These are phyloP conservation scores for Wickerhamiella azyma DNA, from an alignment of 805 yeast species.

Conservation along the genomic window DNA sequence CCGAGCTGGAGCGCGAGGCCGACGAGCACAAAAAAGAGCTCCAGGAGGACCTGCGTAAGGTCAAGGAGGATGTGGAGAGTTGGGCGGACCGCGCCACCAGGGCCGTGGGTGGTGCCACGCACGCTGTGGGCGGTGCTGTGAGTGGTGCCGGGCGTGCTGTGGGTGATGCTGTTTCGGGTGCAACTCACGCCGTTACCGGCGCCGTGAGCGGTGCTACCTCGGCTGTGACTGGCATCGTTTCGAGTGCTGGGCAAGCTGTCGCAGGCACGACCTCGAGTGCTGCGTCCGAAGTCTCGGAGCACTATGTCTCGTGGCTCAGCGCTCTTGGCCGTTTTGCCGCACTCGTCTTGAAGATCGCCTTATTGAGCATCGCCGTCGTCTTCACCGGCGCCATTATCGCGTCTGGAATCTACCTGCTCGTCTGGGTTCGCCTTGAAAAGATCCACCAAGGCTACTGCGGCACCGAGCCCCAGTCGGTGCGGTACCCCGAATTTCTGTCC, in stretches of 20 bases:
- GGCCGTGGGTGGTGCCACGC: no score
- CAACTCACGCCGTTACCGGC: no score
- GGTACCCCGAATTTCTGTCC: constrained; percentile 11
- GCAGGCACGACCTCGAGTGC: not conserved
- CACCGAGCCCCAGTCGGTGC: constrained; percentile 3
- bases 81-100: not conserved
- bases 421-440: constrained; percentile 5
- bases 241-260: no score
- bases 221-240: no score
- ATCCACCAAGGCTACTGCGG: constrained; percentile 15
- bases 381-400: not conserved
- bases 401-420: not conserved
- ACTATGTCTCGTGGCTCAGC: not conserved
- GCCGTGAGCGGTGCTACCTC: no score
- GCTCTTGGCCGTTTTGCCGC: not conserved
- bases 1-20: not conserved
- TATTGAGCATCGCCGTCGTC: not conserved
- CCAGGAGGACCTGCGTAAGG: not conserved
- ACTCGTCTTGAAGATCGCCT: not conserved
- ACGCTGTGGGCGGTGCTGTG: no score
- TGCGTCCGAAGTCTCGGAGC: not conserved
- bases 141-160: no score
- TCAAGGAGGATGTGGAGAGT: not conserved
- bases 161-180: no score
- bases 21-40: not conserved